Evolutionary conservation across 2,329 filamentous ascomycete species (phyloP).

Genomic region (Colletotrichum tofieldiae): DNA sequence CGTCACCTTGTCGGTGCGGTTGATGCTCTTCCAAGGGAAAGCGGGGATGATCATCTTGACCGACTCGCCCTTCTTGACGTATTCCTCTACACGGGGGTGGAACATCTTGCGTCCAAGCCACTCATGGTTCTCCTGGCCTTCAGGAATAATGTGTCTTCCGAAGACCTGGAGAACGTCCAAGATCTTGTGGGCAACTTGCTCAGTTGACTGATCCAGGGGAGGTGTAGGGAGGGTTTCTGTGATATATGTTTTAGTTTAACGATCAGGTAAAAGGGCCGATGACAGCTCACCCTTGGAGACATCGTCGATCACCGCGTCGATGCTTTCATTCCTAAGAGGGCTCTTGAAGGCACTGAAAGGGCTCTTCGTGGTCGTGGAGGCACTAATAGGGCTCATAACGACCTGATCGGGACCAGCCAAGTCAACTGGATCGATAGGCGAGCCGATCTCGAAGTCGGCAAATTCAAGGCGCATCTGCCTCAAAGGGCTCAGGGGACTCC

Average conservation of each 20-base stretch:
- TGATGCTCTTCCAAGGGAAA: slow-evolving; percentile 47
- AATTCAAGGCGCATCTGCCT: slow-evolving; percentile 27
- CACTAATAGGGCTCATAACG: slow-evolving; percentile 7
- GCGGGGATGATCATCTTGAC: slow-evolving; percentile 44
- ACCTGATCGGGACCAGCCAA: slow-evolving; percentile 11
- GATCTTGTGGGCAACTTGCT: slow-evolving; percentile 40
- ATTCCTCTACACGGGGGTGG: slow-evolving; percentile 38
- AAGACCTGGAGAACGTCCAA: slow-evolving; percentile 36
- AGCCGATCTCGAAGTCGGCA: slow-evolving; percentile 37
- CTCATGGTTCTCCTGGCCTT: slow-evolving; percentile 37
- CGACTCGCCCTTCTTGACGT: slow-evolving; percentile 37
- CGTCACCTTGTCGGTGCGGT: slow-evolving; percentile 51
- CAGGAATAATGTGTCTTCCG: slow-evolving; percentile 37
- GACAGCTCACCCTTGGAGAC: slow-evolving; percentile 1
- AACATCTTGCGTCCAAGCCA: slow-evolving; percentile 43
- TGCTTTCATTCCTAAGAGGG: neutral
- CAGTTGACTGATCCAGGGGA: slow-evolving; percentile 27
- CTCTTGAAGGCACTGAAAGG: slow-evolving; percentile 35
- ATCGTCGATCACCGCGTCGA: neutral
- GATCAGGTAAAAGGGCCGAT: too few species aligned
- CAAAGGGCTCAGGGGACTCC: slow-evolving; percentile 32
- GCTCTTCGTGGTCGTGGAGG: neutral
- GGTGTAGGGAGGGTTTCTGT: slow-evolving; percentile 30
- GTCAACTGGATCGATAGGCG: slow-evolving; percentile 35
- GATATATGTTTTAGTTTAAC: neutral